Evolutionary conservation across 352 stramenopile genomes (phyloP).

Genomic region (Pythium periplocum): DNA sequence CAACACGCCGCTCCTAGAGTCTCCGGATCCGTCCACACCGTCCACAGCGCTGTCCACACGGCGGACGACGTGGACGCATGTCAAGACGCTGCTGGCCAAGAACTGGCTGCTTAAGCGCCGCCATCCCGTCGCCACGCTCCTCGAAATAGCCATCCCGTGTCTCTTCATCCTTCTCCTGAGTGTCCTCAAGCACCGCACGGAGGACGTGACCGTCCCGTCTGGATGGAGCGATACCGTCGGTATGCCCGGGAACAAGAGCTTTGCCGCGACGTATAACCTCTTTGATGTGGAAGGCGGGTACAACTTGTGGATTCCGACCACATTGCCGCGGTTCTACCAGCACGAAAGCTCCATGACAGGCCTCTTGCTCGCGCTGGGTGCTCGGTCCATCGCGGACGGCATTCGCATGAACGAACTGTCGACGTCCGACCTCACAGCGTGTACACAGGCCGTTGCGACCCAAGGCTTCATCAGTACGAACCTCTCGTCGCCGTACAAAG

Average conservation of each 20-base stretch:
- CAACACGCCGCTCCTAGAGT: too few species aligned
- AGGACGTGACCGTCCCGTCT: constrained; percentile 36
- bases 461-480: constrained; percentile 30
- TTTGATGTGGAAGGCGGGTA: constrained; percentile 30
- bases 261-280: constrained; percentile 49
- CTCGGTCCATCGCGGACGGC: constrained; percentile 29
- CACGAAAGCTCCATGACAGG: constrained; percentile 50
- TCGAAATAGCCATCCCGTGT: constrained; percentile 48
- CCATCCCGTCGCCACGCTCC: constrained; percentile 40
- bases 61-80: constrained; percentile 20
- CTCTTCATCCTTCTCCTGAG: constrained; percentile 59
- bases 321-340: constrained; percentile 43
- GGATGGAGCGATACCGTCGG: constrained; percentile 40
- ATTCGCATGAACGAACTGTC: constrained; percentile 42
- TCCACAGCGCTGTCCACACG: constrained; percentile 7
- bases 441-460: constrained; percentile 21
- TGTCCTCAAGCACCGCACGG: constrained; percentile 41
- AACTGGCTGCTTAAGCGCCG: constrained; percentile 62
- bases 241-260: constrained; percentile 15
- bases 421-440: constrained; percentile 18
- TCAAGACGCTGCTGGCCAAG: constrained; percentile 57
- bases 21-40: too few species aligned
- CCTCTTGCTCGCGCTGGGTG: constrained; percentile 43
- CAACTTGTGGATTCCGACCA: constrained; percentile 20
- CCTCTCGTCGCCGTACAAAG: constrained; percentile 22